Evolutionary conservation across 768 basidiomycete species (phyloP), one percentile per base, ranked within the genome.

Genomic region (Hericium coralloides): DNA sequence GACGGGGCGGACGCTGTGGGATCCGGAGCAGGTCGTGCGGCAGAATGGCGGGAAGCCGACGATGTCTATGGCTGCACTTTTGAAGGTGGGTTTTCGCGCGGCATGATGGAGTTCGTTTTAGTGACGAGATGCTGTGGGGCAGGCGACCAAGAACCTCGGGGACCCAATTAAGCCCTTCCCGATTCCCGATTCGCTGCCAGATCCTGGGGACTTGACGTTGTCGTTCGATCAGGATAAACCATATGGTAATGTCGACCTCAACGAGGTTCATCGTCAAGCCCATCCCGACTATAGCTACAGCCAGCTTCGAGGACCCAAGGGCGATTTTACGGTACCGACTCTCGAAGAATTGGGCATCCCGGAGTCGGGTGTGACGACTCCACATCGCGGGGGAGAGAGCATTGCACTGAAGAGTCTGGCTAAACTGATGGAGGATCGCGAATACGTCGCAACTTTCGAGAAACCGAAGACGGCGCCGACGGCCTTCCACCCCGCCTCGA

Each of bases 311-410:
- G 66, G 66, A 55, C 56, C 58, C 55, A 52, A 61, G 36, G 51
- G 60, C 57, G 58, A 56, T 48, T 63, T 69, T 64, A 62, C 69
- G 61, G 69, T 70, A 55, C 59, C 57, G 14, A 45, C 55, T 38
- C 53, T 63, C 38, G 26, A 58, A 52, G 59, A 58, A 52, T 50
- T 63, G 20, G 60, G 62, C 31, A 60, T 63, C 36, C 45, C 55
- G 56, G 38, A 41, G 6, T 25, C 53, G 12, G 58, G 55, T 58
- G 59, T 60, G 38, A 63, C 68, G 60, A 65, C 68, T 60, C 62
- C 67, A 55, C 66, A 68, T 65, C 66, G 62, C 59, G 69, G 60
- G 61, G 63, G 68, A 55, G 62, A 69, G 60, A 65, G 55, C 58
- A 60, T 66, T 61, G 67, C 58, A 38, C 23, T 53, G 15, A 61